Conservation (phyloP, 495 filamentous ascomycete genomes). For the Talaromyces adpressus region DNA sequence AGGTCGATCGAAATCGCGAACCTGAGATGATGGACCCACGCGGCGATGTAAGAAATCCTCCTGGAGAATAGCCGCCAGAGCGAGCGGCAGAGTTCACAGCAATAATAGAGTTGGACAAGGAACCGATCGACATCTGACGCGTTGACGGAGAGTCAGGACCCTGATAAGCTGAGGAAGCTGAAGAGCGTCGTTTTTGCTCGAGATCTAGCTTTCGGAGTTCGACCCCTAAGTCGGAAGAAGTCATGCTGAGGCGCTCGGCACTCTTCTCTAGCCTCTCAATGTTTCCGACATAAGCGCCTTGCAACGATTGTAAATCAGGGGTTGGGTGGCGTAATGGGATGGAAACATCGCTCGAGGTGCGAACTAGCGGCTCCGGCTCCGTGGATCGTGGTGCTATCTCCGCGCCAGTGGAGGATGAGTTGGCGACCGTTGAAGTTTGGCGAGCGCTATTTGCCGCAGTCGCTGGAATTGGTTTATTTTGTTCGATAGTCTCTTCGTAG, state of each 20-base stretch:
- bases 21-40: slow-evolving; percentile 53
- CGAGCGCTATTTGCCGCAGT: neutral
- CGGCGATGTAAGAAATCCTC: slow-evolving; percentile 58
- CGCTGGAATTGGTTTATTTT: neutral
- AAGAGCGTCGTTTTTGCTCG: slow-evolving; percentile 59
- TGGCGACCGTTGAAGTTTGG: neutral
- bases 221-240: slow-evolving; percentile 68
- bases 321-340: slow-evolving; percentile 64
- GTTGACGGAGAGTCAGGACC: slow-evolving; percentile 48
- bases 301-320: slow-evolving; percentile 66
- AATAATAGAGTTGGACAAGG: slow-evolving; percentile 56
- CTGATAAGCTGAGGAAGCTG: slow-evolving; percentile 26
- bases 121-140: slow-evolving; percentile 46
- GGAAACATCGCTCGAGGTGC: slow-evolving; percentile 50
- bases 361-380: slow-evolving; percentile 43
- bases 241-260: slow-evolving; percentile 73
- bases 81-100: slow-evolving; percentile 59
- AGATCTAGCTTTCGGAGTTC: slow-evolving; percentile 74
- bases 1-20: slow-evolving; percentile 51
- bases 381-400: slow-evolving; percentile 17
- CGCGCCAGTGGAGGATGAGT: neutral
- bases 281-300: slow-evolving; percentile 68
- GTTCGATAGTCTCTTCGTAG: slow-evolving; percentile 16
- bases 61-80: slow-evolving; percentile 65
- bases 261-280: slow-evolving; percentile 76